Conservation (phyloP, 192 early-diverging fungal genomes). For the Diversispora epigaea region DNA sequence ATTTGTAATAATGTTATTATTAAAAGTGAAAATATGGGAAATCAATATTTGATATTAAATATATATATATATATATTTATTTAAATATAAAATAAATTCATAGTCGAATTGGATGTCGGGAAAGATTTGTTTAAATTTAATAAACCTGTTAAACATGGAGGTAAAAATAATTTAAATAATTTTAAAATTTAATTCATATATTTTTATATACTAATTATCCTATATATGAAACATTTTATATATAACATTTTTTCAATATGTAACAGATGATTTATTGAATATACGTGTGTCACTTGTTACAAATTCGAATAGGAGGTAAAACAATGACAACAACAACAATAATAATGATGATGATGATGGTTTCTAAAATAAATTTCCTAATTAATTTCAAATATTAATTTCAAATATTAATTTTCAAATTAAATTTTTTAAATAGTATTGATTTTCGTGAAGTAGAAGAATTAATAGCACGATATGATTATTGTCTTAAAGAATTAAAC, state of each 20-base stretch:
- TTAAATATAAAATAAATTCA: neutral
- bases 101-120: conserved; percentile 8
- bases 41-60: neutral
- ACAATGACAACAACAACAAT: too few species aligned
- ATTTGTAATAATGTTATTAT: neutral
- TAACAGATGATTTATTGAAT: too few species aligned
- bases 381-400: too few species aligned
- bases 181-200: neutral
- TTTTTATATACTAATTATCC: neutral
- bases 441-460: neutral
- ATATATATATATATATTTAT: too few species aligned
- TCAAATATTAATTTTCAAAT: neutral
- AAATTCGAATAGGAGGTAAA: too few species aligned
- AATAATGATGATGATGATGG: too few species aligned
- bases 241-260: neutral
- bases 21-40: too few species aligned
- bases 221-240: neutral
- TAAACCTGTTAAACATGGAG: neutral
- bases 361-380: too few species aligned
- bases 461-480: neutral
- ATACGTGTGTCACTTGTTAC: too few species aligned
- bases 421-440: neutral
- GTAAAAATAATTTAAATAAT: neutral
- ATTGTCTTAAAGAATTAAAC: neutral
- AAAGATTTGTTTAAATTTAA: neutral